Base-by-base conservation (phyloP, 192 early-diverging fungal species). In the Obelidium mucronatum region DNA sequence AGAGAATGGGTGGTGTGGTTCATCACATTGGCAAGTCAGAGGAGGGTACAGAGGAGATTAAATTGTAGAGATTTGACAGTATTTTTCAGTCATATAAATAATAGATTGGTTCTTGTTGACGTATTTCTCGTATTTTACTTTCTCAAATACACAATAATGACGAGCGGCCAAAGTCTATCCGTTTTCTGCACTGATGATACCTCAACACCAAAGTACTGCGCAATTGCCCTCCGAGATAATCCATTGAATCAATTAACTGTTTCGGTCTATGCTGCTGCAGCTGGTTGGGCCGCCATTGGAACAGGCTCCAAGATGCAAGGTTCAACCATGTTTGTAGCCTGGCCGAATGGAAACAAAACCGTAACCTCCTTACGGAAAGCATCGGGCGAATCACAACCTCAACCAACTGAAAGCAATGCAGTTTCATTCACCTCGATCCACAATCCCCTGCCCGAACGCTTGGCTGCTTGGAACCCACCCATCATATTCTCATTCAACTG, bases 271-370 rank as follows among this genome's bases (percentile, higher is more conserved):
- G 60, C 70, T 26, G 28, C 55, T 1, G 19, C 31, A 5, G n/a
- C 28, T 13, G 70, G 70, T n/a, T 73, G 70, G 70, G 70, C 35
- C 36, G 80, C 35, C 3, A 13, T 83, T 61, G 82, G 82, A 4
- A 35, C 72, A 1, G 79, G 79, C 11, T 28, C 60, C 26, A 11
- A 22, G 6, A 83, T 83, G 82, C 36, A 53, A 2, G 55, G 61
- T 8, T 55, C 73, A 0, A 67, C 48, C 40, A 77, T 83, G 68
- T 54, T 70, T 40, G 63, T 83, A 8, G 81, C 55, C 17, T 83
- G 76, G 76, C 53, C 15, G 19, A 80, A 80, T 62, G 75, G 53
- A 5, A 53, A 37, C 15, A 70, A 66, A 8, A 24, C 44, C 19
- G 40, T 69, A 13, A 69, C 52, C 1, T 69, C 67, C 17, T 44